A percentile compares a stretch with the other conserved stretches of the same genome.
phyloP scores from a whole-genome alignment of 768 basidiomycete species.

The Dioszegia hungarica region DNA sequence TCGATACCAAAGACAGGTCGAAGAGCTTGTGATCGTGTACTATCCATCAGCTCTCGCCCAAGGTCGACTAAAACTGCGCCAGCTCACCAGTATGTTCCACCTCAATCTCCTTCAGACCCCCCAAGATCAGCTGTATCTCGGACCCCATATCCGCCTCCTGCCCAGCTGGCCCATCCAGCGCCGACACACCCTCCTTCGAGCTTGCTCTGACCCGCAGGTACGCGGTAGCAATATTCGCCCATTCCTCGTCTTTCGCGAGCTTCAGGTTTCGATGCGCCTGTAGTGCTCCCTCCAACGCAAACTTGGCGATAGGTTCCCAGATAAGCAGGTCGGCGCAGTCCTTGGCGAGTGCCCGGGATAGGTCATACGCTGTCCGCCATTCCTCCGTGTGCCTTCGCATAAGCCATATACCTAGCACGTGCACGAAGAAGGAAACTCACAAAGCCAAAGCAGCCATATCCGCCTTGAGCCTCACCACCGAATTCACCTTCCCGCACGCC shows the following conservation, averaged over 20 bases:
- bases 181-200: background rate
- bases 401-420: background rate
- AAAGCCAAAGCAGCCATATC: constrained; percentile 80
- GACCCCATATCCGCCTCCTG: background rate
- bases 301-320: constrained; percentile 55
- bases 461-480: constrained; percentile 78
- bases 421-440: constrained; percentile 55
- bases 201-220: constrained; percentile 61
- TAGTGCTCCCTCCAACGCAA: constrained; percentile 70
- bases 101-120: constrained; percentile 23
- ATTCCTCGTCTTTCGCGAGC: constrained; percentile 65
- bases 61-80: background rate
- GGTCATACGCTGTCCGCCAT: constrained; percentile 29
- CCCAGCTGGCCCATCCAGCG: background rate
- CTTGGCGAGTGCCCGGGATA: constrained; percentile 23
- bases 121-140: constrained; percentile 12
- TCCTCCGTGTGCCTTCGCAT: constrained; percentile 18
- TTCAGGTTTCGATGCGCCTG: constrained; percentile 61
- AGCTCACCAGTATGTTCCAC: constrained; percentile 16
- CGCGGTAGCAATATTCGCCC: constrained; percentile 71
- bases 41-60: constrained; percentile 62
- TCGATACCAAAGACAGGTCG: constrained; percentile 53
- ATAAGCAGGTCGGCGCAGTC: constrained; percentile 25
- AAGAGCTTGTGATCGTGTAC: constrained; percentile 68
- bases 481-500: constrained; percentile 75